Percentiles rank a stretch among this genome's conserved stretches.
phyloP scores from a whole-genome alignment of 345 rosid species.

The Salix brachista region DNA sequence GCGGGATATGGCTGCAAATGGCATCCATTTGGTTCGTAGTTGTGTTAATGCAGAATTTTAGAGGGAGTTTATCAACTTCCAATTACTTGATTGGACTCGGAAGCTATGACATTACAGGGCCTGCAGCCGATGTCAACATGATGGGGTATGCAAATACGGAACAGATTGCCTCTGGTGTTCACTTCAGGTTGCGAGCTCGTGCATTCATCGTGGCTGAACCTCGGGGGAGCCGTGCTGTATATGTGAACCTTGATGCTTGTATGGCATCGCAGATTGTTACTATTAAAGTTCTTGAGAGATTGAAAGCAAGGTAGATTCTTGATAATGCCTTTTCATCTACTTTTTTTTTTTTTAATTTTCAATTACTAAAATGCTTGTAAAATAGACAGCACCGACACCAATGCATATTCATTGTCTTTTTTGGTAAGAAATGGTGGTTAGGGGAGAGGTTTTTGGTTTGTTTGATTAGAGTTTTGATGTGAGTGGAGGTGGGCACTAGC shows the following conservation, averaged over 20 bases:
- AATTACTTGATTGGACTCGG: constrained; percentile 80
- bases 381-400: too few relatives aligned
- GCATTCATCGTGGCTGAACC: constrained; percentile 78
- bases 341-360: neutral
- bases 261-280: constrained; percentile 91
- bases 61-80: constrained; percentile 38
- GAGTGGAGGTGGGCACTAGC: constrained; percentile 21
- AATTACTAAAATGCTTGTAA: too few relatives aligned
- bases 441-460: constrained; percentile 50
- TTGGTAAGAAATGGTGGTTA: neutral
- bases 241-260: constrained; percentile 89
- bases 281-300: constrained; percentile 76
- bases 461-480: constrained; percentile 57
- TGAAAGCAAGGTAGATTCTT: constrained; percentile 58
- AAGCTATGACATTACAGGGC: constrained; percentile 93
- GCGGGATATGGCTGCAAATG: neutral
- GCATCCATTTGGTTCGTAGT: constrained; percentile 33
- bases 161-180: constrained; percentile 74
- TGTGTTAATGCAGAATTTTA: constrained; percentile 24
- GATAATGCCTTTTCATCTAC: too few relatives aligned
- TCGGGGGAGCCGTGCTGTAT: constrained; percentile 59
- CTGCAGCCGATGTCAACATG: constrained; percentile 95
- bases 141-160: constrained; percentile 89
- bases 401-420: too few relatives aligned
- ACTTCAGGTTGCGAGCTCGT: constrained; percentile 86